Conservation (phyloP, 176 grass and related monocot species). For the Musa troglodytarum region DNA sequence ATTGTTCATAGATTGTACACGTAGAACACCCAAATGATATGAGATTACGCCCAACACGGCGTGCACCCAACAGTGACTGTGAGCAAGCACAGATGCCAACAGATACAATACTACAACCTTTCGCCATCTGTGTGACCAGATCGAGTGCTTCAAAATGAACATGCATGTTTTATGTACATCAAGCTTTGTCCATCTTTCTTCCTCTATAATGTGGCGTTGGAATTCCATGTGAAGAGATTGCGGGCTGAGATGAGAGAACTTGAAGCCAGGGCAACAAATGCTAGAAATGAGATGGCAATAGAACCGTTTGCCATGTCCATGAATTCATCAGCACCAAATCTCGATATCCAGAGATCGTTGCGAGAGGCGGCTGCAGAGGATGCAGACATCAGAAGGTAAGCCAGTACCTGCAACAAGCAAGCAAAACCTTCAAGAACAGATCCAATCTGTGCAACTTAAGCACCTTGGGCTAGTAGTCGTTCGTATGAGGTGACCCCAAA, state of each 20-base stretch:
- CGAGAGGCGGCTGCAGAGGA: slow-evolving; percentile 77
- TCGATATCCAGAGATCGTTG: slow-evolving; percentile 77
- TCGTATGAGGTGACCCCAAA: background rate
- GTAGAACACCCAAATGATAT: too few species aligned
- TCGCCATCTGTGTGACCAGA: too few species aligned
- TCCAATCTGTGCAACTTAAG: background rate
- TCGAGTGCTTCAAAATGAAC: too few species aligned
- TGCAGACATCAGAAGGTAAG: slow-evolving; percentile 84
- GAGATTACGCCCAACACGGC: too few species aligned
- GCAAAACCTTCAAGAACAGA: background rate
- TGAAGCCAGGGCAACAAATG: slow-evolving; percentile 49
- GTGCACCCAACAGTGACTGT: too few species aligned
- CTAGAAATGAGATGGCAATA: slow-evolving; percentile 69
- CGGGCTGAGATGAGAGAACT: slow-evolving; percentile 75
- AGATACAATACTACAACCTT: too few species aligned
- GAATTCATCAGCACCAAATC: slow-evolving; percentile 76
- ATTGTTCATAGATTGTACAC: too few species aligned
- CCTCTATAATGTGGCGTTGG: background rate
- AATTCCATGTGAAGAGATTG: slow-evolving; percentile 46
- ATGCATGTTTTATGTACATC: too few species aligned
- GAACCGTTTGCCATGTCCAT: slow-evolving; percentile 61
- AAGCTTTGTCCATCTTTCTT: background rate
- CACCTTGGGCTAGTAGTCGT: background rate
- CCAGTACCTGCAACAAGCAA: slow-evolving; percentile 42
- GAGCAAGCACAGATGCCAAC: too few species aligned